These are phyloP conservation scores for Diplodia mutila DNA, from an alignment of 2,329 filamentous ascomycete species.

Conservation along the genomic window DNA sequence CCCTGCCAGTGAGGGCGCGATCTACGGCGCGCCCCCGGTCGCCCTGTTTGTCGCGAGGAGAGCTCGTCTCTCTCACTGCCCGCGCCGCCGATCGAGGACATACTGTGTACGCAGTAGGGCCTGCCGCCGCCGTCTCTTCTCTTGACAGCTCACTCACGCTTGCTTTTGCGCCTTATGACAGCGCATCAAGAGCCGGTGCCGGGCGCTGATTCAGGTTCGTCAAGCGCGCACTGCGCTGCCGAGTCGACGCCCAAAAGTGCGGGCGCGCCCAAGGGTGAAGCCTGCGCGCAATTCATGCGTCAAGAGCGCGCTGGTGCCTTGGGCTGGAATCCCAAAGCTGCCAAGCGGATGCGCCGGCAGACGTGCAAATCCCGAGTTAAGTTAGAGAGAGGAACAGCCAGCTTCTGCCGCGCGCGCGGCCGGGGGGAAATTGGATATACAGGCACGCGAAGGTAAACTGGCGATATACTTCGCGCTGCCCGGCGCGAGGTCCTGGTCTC, in stretches of 20 bases:
- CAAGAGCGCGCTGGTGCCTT: slow-evolving; percentile 17
- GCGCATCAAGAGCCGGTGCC: slow-evolving; percentile 19
- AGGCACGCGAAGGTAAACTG: slow-evolving; percentile 19
- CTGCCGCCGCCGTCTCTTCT: slow-evolving; percentile 1
- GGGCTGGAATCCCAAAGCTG: slow-evolving; percentile 24
- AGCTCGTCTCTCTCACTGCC: background rate
- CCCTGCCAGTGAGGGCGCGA: slow-evolving; percentile 20
- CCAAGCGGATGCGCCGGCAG: slow-evolving; percentile 24
- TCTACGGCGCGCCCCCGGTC: slow-evolving; percentile 1
- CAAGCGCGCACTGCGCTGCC: slow-evolving; percentile 15
- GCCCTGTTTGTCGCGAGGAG: background rate
- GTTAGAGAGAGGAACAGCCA: slow-evolving; percentile 1
- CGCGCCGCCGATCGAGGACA: slow-evolving; percentile 8
- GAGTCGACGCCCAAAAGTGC: slow-evolving; percentile 23
- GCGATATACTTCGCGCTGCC: slow-evolving; percentile 22
- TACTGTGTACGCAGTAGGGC: no score
- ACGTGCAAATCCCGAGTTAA: slow-evolving; percentile 15
- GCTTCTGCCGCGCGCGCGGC: slow-evolving; percentile 14
- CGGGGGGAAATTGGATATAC: slow-evolving; percentile 23
- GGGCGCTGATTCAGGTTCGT: slow-evolving; percentile 23
- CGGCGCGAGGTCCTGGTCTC: slow-evolving; percentile 9
- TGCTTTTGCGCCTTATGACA: slow-evolving; percentile 17
- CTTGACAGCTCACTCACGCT: slow-evolving; percentile 12
- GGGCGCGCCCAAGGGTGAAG: slow-evolving; percentile 14
- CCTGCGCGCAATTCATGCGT: slow-evolving; percentile 15